A percentile compares a stretch with the other conserved stretches of the same genome.
Conservation (phyloP, 2,329 filamentous ascomycete genomes). For the Hortaea sp. region DNA sequence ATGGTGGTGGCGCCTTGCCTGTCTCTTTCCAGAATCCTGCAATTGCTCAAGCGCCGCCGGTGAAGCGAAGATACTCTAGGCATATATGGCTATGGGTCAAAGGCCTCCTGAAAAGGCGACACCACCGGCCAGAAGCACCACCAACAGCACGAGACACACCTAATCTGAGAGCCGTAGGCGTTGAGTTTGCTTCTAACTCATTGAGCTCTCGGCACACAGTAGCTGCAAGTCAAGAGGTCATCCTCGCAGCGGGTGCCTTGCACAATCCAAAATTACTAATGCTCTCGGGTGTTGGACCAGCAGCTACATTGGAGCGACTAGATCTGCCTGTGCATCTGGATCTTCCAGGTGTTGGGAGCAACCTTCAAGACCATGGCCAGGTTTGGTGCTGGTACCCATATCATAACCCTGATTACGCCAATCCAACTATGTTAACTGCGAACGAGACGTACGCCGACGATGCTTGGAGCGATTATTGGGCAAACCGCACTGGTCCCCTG, state of each 20-base stretch:
- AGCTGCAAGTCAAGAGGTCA: slow-evolving; percentile 18
- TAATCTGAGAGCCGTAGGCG: slow-evolving; percentile 6
- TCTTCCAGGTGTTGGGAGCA: slow-evolving; percentile 53
- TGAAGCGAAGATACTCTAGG: neutral
- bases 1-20: slow-evolving; percentile 9
- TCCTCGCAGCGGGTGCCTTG: slow-evolving; percentile 20
- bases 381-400: slow-evolving; percentile 17
- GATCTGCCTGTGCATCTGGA: slow-evolving; percentile 45
- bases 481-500: slow-evolving; percentile 19
- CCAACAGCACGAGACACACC: neutral
- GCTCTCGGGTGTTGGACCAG: slow-evolving; percentile 47
- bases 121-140: neutral
- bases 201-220: slow-evolving; percentile 11
- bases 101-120: neutral
- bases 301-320: slow-evolving; percentile 33
- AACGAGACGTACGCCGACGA: slow-evolving; percentile 16
- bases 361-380: slow-evolving; percentile 48
- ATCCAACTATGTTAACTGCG: slow-evolving; percentile 12
- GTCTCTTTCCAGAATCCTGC: slow-evolving; percentile 2
- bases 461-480: slow-evolving; percentile 16
- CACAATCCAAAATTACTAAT: slow-evolving; percentile 23
- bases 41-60: neutral
- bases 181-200: slow-evolving; percentile 16
- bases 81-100: neutral
- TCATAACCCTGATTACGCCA: slow-evolving; percentile 9